Evolutionary conservation across 2,329 filamentous ascomycete species (phyloP), one percentile per base, ranked within the genome.

Genomic region (Alternaria novae-zelandiae): DNA sequence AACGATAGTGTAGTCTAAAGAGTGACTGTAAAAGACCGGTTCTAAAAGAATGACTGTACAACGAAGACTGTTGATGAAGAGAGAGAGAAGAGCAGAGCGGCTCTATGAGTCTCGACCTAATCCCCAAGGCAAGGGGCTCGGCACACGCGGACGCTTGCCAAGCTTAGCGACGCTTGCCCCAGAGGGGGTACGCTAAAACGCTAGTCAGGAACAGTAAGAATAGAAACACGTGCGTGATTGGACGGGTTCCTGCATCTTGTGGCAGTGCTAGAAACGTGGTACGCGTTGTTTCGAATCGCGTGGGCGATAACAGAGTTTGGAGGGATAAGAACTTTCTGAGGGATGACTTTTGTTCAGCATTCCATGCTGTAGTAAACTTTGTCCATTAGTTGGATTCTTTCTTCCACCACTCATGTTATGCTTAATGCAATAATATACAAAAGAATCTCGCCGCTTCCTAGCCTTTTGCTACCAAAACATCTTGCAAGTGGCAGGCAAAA

Each of bases 151-250:
- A 55, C 46, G 57, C 41, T 46, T 28, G 54, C 62, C 51, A 60
- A 61, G 55, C 17, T 30, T 43, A 58, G 46, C 36, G 44, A 32
- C 58, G 53, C 59, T 64, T 64, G 32, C 32, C 64, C 61, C 15
- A 23, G 57, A 67, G 20, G 30, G 54, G 49, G 7, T 3, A n/a
- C 64, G 55, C 65, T 69, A 66, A 51, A 21, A 11, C n/a, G 10
- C 59, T 70, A 70, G 68, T 61, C 64, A 70, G 68, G 68, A 70
- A 70, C 68, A 68, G 65, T 65, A 57, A 20, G 55, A 49, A 55
- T 62, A 47, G 32, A 66, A 65, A 63, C 59, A 61, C n/a, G 20
- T 26, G 56, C 26, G 36, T 61, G 54, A 69, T 65, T 65, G 68
- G 66, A 49, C 43, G 30, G 49, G 63, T 69, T 57, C 65, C 63